A percentile compares a stretch with the other conserved stretches of the same genome.
These are phyloP conservation scores for Trichothecium sympodiale DNA, from an alignment of 2,329 filamentous ascomycete species.

Conservation along the genomic window DNA sequence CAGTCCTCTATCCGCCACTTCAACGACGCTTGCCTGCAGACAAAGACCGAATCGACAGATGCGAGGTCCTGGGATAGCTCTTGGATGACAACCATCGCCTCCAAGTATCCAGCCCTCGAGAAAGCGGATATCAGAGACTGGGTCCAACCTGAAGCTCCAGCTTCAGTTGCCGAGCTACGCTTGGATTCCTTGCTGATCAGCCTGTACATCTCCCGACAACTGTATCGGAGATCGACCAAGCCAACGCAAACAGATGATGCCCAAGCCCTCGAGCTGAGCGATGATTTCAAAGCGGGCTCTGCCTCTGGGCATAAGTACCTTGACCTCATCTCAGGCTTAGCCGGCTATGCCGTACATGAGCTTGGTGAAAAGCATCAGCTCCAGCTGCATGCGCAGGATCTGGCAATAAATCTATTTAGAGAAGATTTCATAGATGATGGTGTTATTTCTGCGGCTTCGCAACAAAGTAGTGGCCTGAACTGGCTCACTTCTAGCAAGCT, in stretches of 20 bases:
- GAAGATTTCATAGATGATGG: conserved; percentile 13
- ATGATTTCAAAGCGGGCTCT: conserved; percentile 17
- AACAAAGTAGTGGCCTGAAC: conserved; percentile 10
- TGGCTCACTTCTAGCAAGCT: conserved; percentile 20
- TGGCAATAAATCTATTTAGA: conserved; percentile 26
- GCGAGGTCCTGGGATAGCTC: conserved; percentile 8
- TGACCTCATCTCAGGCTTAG: conserved; percentile 22
- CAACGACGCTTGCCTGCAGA: conserved; percentile 26
- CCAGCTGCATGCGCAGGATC: conserved; percentile 18
- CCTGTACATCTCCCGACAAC: conserved; percentile 23
- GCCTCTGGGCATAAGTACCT: conserved; percentile 22
- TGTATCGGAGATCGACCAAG: conserved; percentile 30
- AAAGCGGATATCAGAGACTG: background rate
- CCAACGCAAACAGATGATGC: conserved; percentile 7
- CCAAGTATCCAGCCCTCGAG: conserved; percentile 17
- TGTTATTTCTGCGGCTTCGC: conserved; percentile 2
- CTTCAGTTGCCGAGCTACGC: conserved; percentile 16
- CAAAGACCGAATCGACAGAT: conserved; percentile 10
- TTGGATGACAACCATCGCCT: conserved; percentile 15
- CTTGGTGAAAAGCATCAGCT: conserved; percentile 25
- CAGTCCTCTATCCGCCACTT: conserved; percentile 24
- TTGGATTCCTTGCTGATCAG: conserved; percentile 28
- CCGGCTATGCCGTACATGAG: conserved; percentile 24
- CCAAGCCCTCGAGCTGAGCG: conserved; percentile 17
- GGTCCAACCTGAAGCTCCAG: background rate